These are phyloP conservation scores for Quercus gilva DNA, from an alignment of 306 rosid species.

Conservation along the genomic window DNA sequence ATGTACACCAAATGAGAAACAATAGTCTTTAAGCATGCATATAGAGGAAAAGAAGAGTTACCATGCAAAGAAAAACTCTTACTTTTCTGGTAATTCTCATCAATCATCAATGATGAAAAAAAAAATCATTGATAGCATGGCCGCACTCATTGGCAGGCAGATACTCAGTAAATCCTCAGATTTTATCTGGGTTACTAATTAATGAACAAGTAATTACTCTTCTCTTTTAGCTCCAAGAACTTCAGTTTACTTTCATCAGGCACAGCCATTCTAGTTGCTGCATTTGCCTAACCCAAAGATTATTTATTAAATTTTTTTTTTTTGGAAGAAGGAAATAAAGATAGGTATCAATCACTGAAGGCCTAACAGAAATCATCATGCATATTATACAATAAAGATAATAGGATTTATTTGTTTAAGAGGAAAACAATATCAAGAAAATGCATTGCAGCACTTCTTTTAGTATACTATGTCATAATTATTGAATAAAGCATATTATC, in stretches of 20 bases:
- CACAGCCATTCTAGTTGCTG: slow-evolving; percentile 63
- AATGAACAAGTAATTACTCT: slow-evolving; percentile 60
- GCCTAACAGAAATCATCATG: neutral
- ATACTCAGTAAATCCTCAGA: slow-evolving; percentile 46
- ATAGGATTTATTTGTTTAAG: neutral
- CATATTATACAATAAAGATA: neutral
- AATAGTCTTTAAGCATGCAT: neutral
- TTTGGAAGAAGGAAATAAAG: neutral
- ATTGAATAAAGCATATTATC: too few species aligned
- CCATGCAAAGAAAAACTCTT: slow-evolving; percentile 81
- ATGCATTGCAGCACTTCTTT: too few species aligned
- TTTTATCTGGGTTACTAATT: slow-evolving; percentile 45
- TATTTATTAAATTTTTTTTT: too few species aligned
- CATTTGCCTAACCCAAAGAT: slow-evolving; percentile 38
- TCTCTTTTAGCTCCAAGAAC: slow-evolving; percentile 58
- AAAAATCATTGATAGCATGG: slow-evolving; percentile 62
- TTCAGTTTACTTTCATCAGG: slow-evolving; percentile 57
- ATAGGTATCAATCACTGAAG: neutral
- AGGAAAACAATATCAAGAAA: too few species aligned
- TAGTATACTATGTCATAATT: too few species aligned
- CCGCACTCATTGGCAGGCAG: slow-evolving; percentile 66
- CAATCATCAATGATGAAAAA: slow-evolving; percentile 38
- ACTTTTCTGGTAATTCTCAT: slow-evolving; percentile 59
- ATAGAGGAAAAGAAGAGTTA: slow-evolving; percentile 1
- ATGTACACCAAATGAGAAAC: neutral